phyloP scores from a whole-genome alignment of 805 yeast genomes.

The Myxozyma kluyveri region DNA sequence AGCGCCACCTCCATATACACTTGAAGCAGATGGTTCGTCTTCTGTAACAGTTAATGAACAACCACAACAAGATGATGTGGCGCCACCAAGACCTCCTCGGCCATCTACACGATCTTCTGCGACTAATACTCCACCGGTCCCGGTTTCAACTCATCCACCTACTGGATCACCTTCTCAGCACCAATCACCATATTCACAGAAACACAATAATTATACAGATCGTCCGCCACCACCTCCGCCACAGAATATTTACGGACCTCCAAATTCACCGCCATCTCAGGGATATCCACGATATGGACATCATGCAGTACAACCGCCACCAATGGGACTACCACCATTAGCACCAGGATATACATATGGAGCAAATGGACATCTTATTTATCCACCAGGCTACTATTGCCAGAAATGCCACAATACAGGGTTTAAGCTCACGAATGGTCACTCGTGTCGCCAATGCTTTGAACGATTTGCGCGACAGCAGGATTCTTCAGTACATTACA shows the following conservation, averaged over 20 bases:
- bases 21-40: not conserved
- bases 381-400: slow-evolving; percentile 63
- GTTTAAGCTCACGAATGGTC: slow-evolving; percentile 55
- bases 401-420: slow-evolving; percentile 75
- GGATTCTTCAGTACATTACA: slow-evolving; percentile 27
- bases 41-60: too few relatives aligned
- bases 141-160: not conserved
- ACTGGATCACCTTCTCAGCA: not conserved
- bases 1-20: not conserved
- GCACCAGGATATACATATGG: slow-evolving; percentile 8
- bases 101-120: slow-evolving; percentile 1
- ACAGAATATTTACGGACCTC: not conserved
- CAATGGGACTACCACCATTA: not conserved
- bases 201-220: not conserved
- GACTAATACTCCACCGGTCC: not conserved
- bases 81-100: not conserved
- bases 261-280: not conserved
- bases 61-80: too few relatives aligned
- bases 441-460: slow-evolving; percentile 70
- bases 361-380: slow-evolving; percentile 45
- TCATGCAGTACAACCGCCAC: not conserved
- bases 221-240: not conserved
- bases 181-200: not conserved
- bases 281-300: not conserved
- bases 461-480: slow-evolving; percentile 52